These are phyloP conservation scores for Ophiobolus disseminans DNA, from an alignment of 2,329 filamentous ascomycete species.

Conservation along the genomic window DNA sequence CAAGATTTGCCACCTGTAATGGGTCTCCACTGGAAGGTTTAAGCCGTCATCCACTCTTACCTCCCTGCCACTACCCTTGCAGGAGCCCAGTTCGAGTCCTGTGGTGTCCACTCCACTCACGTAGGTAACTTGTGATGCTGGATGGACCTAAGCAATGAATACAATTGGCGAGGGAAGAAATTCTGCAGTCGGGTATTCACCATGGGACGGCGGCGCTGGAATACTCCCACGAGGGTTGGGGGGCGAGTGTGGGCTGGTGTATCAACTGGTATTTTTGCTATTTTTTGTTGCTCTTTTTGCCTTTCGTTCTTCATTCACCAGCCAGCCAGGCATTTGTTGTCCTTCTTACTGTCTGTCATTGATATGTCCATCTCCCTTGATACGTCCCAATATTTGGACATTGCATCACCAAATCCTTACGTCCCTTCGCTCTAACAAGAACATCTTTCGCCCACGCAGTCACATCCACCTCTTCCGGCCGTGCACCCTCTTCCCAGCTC, in stretches of 20 bases:
- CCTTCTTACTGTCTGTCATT: background rate
- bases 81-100: constrained; percentile 53
- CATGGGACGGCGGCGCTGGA: constrained; percentile 52
- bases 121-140: constrained; percentile 52
- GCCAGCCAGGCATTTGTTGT: background rate
- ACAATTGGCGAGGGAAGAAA: constrained; percentile 52
- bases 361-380: background rate
- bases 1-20: constrained; percentile 37
- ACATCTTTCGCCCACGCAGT: background rate
- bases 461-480: background rate
- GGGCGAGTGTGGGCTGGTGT: constrained; percentile 43
- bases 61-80: constrained; percentile 40
- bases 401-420: background rate
- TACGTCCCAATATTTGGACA: background rate
- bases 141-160: constrained; percentile 53
- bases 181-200: constrained; percentile 52
- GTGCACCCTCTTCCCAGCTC: background rate
- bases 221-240: constrained; percentile 49
- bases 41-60: constrained; percentile 41
- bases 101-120: constrained; percentile 50
- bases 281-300: constrained; percentile 12
- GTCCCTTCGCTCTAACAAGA: background rate
- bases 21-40: constrained; percentile 46
- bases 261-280: constrained; percentile 46
- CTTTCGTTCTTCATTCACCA: background rate